These are phyloP conservation scores for Backusella macrospora DNA, from an alignment of 192 early-diverging fungal species.

Conservation along the genomic window DNA sequence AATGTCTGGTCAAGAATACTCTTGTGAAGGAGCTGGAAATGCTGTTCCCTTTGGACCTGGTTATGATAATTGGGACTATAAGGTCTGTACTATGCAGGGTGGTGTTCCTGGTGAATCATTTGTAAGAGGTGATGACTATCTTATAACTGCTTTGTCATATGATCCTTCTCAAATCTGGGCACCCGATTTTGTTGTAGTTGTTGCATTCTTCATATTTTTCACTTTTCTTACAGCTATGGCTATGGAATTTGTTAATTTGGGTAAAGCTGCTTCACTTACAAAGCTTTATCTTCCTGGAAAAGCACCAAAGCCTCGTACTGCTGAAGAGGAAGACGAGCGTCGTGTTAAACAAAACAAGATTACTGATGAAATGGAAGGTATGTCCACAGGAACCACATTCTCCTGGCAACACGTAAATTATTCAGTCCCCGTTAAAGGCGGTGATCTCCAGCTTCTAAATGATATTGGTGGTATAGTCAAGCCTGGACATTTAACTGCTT, in stretches of 20 bases:
- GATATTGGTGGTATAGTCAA: slow-evolving; percentile 70
- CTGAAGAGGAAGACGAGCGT: slow-evolving; percentile 41
- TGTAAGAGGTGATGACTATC: slow-evolving; percentile 64
- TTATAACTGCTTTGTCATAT: slow-evolving; percentile 57
- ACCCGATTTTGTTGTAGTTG: slow-evolving; percentile 60
- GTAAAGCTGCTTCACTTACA: slow-evolving; percentile 53
- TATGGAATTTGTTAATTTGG: slow-evolving; percentile 65
- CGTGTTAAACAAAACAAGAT: slow-evolving; percentile 38
- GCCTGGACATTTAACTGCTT: slow-evolving; percentile 79
- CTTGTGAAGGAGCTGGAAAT: slow-evolving; percentile 37
- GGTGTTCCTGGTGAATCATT: slow-evolving; percentile 50
- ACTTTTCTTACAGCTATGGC: slow-evolving; percentile 45
- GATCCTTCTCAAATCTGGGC: slow-evolving; percentile 59
- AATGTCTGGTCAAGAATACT: slow-evolving; percentile 54
- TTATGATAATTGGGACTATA: slow-evolving; percentile 43
- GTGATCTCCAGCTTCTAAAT: slow-evolving; percentile 69
- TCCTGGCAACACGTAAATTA: slow-evolving; percentile 72
- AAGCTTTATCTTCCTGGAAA: slow-evolving; percentile 50
- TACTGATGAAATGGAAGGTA: slow-evolving; percentile 44
- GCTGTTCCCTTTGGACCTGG: slow-evolving; percentile 35
- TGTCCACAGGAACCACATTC: slow-evolving; percentile 52
- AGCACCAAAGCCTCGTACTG: slow-evolving; percentile 23
- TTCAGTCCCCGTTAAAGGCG: slow-evolving; percentile 65
- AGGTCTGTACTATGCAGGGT: slow-evolving; percentile 68
- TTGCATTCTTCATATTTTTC: slow-evolving; percentile 49